Percentiles rank a stretch among this genome's conserved stretches.
Conservation (phyloP, 2,329 filamentous ascomycete genomes). For the Colletotrichum incanum region DNA sequence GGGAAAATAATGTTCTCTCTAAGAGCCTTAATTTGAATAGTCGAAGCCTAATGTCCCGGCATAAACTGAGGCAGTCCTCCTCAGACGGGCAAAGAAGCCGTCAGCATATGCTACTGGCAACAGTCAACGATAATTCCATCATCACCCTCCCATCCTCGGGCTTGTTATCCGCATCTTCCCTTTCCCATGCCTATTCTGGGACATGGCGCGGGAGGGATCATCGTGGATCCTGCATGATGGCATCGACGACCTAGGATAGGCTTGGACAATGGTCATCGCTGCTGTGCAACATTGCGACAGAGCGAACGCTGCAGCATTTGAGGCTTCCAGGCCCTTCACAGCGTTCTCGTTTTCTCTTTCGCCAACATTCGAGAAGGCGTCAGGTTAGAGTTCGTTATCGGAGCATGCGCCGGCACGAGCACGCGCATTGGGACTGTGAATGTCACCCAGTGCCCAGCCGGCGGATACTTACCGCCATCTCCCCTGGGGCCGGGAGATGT, state of each 20-base stretch:
- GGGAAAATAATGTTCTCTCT: neutral
- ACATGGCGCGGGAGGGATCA: constrained; percentile 30
- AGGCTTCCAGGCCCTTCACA: neutral
- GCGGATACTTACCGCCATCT: constrained; percentile 37
- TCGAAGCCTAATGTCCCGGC: neutral
- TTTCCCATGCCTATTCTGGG: constrained; percentile 31
- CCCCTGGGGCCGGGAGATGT: constrained; percentile 20
- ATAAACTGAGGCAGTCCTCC: neutral
- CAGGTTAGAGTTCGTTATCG: constrained; percentile 6
- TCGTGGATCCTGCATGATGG: constrained; percentile 27
- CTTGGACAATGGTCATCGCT: constrained; percentile 5
- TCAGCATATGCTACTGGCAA: neutral
- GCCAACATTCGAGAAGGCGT: neutral
- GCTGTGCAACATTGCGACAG: neutral
- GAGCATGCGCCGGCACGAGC: constrained; percentile 13
- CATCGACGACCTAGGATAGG: neutral
- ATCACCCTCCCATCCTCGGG: neutral
- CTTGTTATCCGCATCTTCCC: constrained; percentile 1
- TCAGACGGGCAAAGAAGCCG: neutral
- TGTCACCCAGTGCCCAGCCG: constrained; percentile 9
- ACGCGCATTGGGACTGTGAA: constrained; percentile 12
- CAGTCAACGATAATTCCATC: neutral
- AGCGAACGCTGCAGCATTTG: constrained; percentile 7
- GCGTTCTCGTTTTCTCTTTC: neutral
- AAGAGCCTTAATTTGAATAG: constrained; percentile 8